phyloP scores from a whole-genome alignment of 139 green algal species.

The Chlorella ohadii region DNA sequence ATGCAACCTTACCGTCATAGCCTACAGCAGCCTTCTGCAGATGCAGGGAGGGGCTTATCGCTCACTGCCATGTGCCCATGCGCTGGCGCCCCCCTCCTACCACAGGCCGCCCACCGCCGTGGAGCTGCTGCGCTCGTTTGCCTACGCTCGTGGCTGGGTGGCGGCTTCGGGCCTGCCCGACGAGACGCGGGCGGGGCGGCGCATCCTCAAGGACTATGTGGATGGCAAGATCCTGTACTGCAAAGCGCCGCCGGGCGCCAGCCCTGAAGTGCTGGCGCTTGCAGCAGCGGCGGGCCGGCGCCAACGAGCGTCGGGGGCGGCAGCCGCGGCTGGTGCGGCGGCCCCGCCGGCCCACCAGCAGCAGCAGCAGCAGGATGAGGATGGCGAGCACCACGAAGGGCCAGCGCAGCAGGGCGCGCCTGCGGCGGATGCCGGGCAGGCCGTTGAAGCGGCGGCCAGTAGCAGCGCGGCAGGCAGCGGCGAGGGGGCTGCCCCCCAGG shows the following conservation, averaged over 20 bases:
- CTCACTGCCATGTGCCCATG: no score
- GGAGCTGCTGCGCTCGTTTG: conserved; percentile 75
- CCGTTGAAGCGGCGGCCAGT: not conserved
- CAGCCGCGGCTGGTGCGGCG: not conserved
- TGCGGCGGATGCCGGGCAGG: not conserved
- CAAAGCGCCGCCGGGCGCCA: conserved; percentile 71
- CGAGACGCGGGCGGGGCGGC: conserved; percentile 79
- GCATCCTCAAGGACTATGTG: conserved; percentile 92
- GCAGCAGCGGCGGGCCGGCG: not conserved
- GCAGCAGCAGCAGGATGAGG: not conserved
- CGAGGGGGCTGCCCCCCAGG: not conserved
- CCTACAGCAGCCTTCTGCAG: no score
- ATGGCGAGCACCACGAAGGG: no score
- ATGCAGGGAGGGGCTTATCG: no score
- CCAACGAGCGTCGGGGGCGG: not conserved
- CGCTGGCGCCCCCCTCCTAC: no score
- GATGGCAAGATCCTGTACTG: conserved; percentile 91
- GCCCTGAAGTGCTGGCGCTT: not conserved
- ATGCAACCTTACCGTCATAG: no score
- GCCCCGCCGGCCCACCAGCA: not conserved
- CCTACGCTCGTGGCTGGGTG: conserved; percentile 74
- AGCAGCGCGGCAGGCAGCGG: not conserved
- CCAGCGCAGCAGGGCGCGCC: not conserved
- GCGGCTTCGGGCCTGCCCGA: conserved; percentile 85
- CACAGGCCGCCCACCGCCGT: conserved; percentile 15